Evolutionary conservation across 192 early-diverging fungal genomes (phyloP).

Genomic region (Umbelopsis sp.): DNA sequence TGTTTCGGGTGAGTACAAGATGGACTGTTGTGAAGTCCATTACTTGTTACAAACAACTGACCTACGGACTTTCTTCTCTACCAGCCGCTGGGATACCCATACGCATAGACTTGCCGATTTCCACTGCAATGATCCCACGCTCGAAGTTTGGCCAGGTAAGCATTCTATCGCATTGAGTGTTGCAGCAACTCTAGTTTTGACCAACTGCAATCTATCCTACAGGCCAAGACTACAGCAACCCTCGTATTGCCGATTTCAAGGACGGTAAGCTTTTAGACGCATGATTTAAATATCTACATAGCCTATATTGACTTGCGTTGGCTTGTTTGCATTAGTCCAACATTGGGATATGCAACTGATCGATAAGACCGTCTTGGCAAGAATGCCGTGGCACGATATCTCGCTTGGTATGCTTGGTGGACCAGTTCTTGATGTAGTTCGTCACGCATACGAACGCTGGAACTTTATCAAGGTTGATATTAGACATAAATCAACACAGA

Average conservation of each 20-base stretch:
- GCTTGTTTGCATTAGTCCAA: conserved; percentile 39
- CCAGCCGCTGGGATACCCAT: conserved; percentile 66
- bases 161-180: neutral
- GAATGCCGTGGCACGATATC: conserved; percentile 93
- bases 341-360: conserved; percentile 51
- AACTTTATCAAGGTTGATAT: conserved; percentile 72
- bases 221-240: conserved; percentile 85
- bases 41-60: neutral
- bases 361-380: conserved; percentile 51
- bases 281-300: neutral
- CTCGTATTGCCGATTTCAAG: conserved; percentile 75
- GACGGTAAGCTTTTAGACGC: conserved; percentile 33
- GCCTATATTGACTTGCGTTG: neutral
- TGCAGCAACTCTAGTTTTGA: neutral
- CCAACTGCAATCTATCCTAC: conserved; percentile 11
- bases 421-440: conserved; percentile 78
- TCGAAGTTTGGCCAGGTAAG: conserved; percentile 50
- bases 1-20: conserved; percentile 66
- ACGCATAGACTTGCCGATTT: conserved; percentile 78
- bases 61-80: neutral
- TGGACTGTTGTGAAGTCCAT: neutral
- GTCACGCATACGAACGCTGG: conserved; percentile 88
- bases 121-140: conserved; percentile 47
- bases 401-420: conserved; percentile 77
- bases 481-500: neutral